These are phyloP conservation scores for Baeospora myosura DNA, from an alignment of 1,284 basidiomycete genomes.

Conservation along the genomic window DNA sequence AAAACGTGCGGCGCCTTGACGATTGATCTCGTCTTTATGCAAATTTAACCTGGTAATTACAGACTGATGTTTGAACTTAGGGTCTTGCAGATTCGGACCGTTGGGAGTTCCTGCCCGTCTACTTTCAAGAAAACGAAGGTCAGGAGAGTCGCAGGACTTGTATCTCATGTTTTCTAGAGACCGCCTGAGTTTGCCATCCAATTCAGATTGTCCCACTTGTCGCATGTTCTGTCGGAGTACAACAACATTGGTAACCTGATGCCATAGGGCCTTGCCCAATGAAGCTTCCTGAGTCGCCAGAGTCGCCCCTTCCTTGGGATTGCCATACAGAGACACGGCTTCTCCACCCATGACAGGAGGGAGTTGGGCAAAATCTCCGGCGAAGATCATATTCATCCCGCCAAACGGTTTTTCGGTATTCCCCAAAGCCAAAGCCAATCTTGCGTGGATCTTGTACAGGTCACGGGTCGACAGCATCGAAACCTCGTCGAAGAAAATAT, in stretches of 20 bases:
- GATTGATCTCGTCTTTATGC: constrained; percentile 14
- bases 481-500: constrained; percentile 16
- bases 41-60: constrained; percentile 15
- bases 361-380: constrained; percentile 15
- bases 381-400: constrained; percentile 15
- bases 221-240: constrained; percentile 15
- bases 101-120: neutral
- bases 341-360: constrained; percentile 8
- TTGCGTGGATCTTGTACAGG: constrained; percentile 11
- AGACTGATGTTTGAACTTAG: constrained; percentile 9
- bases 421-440: neutral
- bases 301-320: neutral
- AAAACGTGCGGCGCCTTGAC: constrained; percentile 13
- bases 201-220: constrained; percentile 6
- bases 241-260: constrained; percentile 7
- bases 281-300: neutral
- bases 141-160: constrained; percentile 9
- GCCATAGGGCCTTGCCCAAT: constrained; percentile 12
- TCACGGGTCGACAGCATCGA: constrained; percentile 14
- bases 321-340: constrained; percentile 4
- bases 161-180: constrained; percentile 15
- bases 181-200: constrained; percentile 8
- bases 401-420: constrained; percentile 8
- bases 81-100: constrained; percentile 1
- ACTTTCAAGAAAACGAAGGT: constrained; percentile 10